phyloP scores from a whole-genome alignment of 1,284 basidiomycete genomes.

The Leccinum griseonigrum region DNA sequence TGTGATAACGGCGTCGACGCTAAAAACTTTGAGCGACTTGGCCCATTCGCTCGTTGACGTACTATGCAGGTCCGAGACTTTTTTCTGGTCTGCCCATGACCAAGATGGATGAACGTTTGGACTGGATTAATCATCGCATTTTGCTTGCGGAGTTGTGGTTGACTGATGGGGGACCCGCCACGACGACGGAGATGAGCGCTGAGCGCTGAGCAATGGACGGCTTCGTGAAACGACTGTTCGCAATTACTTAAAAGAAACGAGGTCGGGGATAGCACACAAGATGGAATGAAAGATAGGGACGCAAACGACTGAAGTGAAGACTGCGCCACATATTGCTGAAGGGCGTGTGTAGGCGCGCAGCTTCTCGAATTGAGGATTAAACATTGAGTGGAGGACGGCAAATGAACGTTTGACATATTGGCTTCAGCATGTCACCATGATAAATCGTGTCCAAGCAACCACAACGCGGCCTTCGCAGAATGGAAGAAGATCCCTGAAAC shows the following conservation, averaged over 20 bases:
- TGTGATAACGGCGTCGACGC: conserved; percentile 9
- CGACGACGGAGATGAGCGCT: conserved; percentile 26
- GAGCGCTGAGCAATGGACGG: conserved; percentile 3
- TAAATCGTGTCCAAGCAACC: conserved; percentile 5
- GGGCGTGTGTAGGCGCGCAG: background rate
- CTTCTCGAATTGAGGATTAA: conserved; percentile 1
- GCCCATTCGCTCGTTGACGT: background rate
- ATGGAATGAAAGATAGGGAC: conserved; percentile 5
- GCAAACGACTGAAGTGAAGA: background rate
- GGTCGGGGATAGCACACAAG: conserved; percentile 4
- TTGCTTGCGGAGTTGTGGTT: background rate
- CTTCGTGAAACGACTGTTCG: conserved; percentile 3
- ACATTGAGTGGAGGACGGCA: conserved; percentile 14
- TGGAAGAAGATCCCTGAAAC: conserved; percentile 12
- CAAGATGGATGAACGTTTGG: background rate
- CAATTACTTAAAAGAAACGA: conserved; percentile 18
- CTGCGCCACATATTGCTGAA: conserved; percentile 19
- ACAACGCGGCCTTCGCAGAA: background rate
- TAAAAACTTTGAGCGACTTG: conserved; percentile 9
- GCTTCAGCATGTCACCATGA: conserved; percentile 2
- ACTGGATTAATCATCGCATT: background rate
- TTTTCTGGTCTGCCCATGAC: background rate
- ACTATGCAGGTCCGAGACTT: background rate
- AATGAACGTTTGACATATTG: conserved; percentile 1
- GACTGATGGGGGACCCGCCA: conserved; percentile 1